A percentile compares a stretch with the other conserved stretches of the same genome.
phyloP scores from a whole-genome alignment of 805 yeast species.

The Candida qinlingensis region DNA sequence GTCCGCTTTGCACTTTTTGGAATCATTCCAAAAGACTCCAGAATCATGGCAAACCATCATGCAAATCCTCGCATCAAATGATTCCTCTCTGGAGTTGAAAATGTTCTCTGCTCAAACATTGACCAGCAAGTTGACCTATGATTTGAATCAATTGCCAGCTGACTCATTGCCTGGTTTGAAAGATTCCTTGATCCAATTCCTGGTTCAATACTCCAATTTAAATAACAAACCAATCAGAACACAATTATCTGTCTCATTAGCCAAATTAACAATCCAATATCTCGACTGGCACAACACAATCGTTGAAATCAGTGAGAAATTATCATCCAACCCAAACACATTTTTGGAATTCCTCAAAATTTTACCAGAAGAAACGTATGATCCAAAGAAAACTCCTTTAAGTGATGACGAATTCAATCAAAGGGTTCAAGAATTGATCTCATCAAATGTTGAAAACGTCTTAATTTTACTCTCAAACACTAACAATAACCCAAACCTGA shows the following conservation, averaged over 20 bases:
- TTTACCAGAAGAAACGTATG: slow-evolving; percentile 86
- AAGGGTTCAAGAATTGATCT: slow-evolving; percentile 60
- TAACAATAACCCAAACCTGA: slow-evolving; percentile 30
- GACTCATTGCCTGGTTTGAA: slow-evolving; percentile 57
- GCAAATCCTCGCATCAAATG: slow-evolving; percentile 37
- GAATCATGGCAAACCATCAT: slow-evolving; percentile 78
- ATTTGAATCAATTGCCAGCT: slow-evolving; percentile 68
- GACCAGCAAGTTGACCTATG: slow-evolving; percentile 78
- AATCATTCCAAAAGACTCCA: slow-evolving; percentile 75
- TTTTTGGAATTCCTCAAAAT: slow-evolving; percentile 78
- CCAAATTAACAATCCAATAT: slow-evolving; percentile 77
- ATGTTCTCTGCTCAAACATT: slow-evolving; percentile 91
- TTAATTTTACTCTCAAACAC: slow-evolving; percentile 50
- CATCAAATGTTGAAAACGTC: slow-evolving; percentile 63
- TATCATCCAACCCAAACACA: slow-evolving; percentile 33
- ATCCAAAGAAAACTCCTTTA: slow-evolving; percentile 69
- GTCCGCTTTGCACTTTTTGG: slow-evolving; percentile 52
- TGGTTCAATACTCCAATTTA: slow-evolving; percentile 40
- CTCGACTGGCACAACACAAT: slow-evolving; percentile 69
- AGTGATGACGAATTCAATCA: slow-evolving; percentile 73
- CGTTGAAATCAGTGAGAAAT: slow-evolving; percentile 52
- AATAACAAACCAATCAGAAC: slow-evolving; percentile 60
- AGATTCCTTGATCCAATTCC: slow-evolving; percentile 54
- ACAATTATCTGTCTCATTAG: slow-evolving; percentile 76
- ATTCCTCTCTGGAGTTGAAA: slow-evolving; percentile 47